Evolutionary conservation across 169 alveolate genomes (phyloP), one percentile per base, ranked within the genome.

Genomic region (Plasmodium coatneyi): DNA sequence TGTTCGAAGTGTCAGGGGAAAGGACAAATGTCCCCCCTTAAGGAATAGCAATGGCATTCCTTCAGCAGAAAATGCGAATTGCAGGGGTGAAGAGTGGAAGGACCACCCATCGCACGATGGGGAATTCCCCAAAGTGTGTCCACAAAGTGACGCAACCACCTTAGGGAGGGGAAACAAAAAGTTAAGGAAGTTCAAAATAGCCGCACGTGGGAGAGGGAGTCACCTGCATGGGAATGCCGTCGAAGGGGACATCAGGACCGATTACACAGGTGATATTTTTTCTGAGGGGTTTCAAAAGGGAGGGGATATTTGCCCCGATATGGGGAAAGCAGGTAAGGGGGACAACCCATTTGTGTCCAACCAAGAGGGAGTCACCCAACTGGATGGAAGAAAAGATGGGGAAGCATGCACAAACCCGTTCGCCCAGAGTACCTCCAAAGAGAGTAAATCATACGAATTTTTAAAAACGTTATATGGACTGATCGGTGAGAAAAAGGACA

Each of bases 401-500:
- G 76, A 3, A 25, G n/a, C 1, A 1, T 66, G 39, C n/a, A 66
- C 14, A 0, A 66, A 7, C 30, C 22, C 36, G n/a, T 25, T 5
- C 36, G 19, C 36, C 25, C 22, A 14, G 6, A 12, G 78, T 19
- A 81, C 60, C 71, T 1, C 14, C 10, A 46, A 52, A 49, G 66
- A 56, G 25, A 22, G 36, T n/a, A 22, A 14, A 25, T 28, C 79
- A 30, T 2, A 30, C 52, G 10, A 36, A 25, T 41, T 81, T 81
- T 81, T 81, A 56, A 56, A 81, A 16, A 30, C 54, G 22, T 28
- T 81, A n/a, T 81, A 81, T 32, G 39, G 10, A n/a, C 78, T 81
- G 12, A 81, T 81, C 78, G 89, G 70, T 54, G 41, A n/a, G 36
- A 81, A 81, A 81, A 81, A 0, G 39, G 79, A 56, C 46, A 83